Percentiles rank a stretch among this genome's conserved stretches.
These are phyloP conservation scores for Trichosporon ovoides DNA, from an alignment of 1,284 basidiomycete species.

Conservation along the genomic window DNA sequence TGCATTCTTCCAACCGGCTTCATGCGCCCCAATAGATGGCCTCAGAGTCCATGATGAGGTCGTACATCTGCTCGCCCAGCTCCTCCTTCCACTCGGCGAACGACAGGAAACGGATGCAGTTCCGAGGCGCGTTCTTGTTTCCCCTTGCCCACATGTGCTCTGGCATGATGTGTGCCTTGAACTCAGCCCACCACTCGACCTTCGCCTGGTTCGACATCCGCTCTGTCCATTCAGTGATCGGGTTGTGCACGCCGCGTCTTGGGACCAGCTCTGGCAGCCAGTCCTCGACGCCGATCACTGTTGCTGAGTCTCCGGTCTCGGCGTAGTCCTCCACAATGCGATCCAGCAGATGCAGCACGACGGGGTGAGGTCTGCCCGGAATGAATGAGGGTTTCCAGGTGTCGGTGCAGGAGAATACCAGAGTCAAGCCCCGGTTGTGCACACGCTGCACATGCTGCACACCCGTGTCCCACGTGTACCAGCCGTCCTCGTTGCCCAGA, in stretches of 20 bases:
- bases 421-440: not conserved
- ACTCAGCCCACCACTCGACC: not conserved
- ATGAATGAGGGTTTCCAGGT: not conserved
- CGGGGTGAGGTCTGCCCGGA: not conserved
- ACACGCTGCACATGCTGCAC: not conserved
- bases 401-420: not conserved
- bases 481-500: not conserved
- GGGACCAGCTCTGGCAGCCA: not conserved
- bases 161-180: not conserved
- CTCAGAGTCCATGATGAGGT: not conserved
- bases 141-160: not conserved
- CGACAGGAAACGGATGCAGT: not conserved
- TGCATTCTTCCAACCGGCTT: not conserved
- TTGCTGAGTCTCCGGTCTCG: not conserved
- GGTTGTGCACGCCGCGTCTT: not conserved
- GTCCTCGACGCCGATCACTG: not conserved
- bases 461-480: not conserved
- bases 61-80: not conserved
- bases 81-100: not conserved
- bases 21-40: not conserved
- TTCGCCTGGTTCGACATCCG: not conserved
- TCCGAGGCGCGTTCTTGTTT: not conserved
- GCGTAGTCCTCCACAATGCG: constrained; percentile 1
- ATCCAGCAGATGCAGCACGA: not conserved
- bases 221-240: not conserved